Percentiles rank a stretch among this genome's conserved stretches.
Evolutionary conservation across 1,284 basidiomycete species (phyloP).

Genomic region (Malassezia nana): DNA sequence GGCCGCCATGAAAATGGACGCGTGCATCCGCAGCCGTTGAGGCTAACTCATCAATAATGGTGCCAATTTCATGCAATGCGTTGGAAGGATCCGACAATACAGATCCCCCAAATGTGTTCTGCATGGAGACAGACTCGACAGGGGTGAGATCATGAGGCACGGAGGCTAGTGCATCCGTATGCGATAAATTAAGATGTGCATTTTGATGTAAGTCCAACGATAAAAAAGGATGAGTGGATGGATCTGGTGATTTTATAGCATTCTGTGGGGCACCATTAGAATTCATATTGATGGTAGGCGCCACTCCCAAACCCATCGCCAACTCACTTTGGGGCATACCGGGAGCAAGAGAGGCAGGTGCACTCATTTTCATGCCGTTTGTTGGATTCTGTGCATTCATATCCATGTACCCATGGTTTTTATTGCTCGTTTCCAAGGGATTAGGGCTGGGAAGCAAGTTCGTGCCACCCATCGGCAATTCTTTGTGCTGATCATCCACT

Average conservation of each 20-base stretch:
- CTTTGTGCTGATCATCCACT: not conserved
- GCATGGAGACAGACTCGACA: not conserved
- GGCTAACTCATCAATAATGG: slow-evolving; percentile 14
- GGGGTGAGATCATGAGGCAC: not conserved
- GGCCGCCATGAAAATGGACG: slow-evolving; percentile 17
- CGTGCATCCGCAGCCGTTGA: slow-evolving; percentile 16
- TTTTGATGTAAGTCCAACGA: not conserved
- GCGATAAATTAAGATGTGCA: not conserved
- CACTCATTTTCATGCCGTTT: not conserved
- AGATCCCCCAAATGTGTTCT: not conserved
- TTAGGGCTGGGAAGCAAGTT: not conserved
- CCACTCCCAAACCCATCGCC: not conserved
- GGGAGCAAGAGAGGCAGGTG: not conserved
- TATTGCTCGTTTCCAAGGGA: not conserved
- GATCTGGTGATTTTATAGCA: not conserved
- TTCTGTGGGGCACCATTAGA: not conserved
- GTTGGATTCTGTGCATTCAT: not conserved
- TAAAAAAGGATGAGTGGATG: not conserved
- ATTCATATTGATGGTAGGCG: not conserved
- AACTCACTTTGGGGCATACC: not conserved
- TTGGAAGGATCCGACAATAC: not conserved
- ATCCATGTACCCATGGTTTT: not conserved
- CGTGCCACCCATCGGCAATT: not conserved
- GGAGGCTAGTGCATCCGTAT: not conserved
- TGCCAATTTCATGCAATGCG: not conserved